Percentiles rank a stretch among this genome's conserved stretches.
Conservation (phyloP, 2,329 filamentous ascomycete species). For the Aspergillus persii region DNA sequence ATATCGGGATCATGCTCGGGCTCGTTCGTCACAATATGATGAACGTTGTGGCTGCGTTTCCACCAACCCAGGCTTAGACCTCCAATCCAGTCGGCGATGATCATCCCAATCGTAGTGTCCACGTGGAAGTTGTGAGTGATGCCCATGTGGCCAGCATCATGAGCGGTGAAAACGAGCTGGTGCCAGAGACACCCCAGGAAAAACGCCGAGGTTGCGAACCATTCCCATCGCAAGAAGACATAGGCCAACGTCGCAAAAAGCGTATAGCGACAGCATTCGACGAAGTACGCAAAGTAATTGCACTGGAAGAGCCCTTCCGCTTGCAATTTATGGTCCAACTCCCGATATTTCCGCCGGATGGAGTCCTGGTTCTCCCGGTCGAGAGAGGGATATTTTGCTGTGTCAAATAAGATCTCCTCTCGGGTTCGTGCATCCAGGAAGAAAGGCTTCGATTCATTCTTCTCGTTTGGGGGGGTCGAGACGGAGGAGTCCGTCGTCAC, state of each 20-base stretch:
- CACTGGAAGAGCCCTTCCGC: slow-evolving; percentile 78
- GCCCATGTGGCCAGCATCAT: slow-evolving; percentile 96
- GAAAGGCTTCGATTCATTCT: slow-evolving; percentile 48
- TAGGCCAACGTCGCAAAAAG: slow-evolving; percentile 64
- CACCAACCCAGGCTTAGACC: slow-evolving; percentile 94
- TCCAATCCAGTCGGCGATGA: slow-evolving; percentile 85
- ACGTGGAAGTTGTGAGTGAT: slow-evolving; percentile 87
- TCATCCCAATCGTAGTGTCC: slow-evolving; percentile 82
- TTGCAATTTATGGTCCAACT: slow-evolving; percentile 68
- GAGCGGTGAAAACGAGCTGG: slow-evolving; percentile 87
- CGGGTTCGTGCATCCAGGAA: slow-evolving; percentile 72
- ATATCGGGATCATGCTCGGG: slow-evolving; percentile 97
- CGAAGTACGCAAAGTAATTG: slow-evolving; percentile 75
- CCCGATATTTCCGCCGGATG: slow-evolving; percentile 79
- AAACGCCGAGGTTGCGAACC: slow-evolving; percentile 68
- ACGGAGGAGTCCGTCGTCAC: slow-evolving; percentile 30
- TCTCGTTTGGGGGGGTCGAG: slow-evolving; percentile 24
- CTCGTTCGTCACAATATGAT: slow-evolving; percentile 93
- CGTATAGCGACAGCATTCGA: slow-evolving; percentile 71
- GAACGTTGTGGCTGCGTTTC: slow-evolving; percentile 94
- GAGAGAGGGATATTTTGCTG: slow-evolving; percentile 75
- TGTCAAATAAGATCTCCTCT: slow-evolving; percentile 72
- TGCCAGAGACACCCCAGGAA: slow-evolving; percentile 88
- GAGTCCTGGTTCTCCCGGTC: slow-evolving; percentile 70
- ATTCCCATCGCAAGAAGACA: slow-evolving; percentile 58